phyloP scores from a whole-genome alignment of 441 rosid species.

The Biscutella auriculata region DNA sequence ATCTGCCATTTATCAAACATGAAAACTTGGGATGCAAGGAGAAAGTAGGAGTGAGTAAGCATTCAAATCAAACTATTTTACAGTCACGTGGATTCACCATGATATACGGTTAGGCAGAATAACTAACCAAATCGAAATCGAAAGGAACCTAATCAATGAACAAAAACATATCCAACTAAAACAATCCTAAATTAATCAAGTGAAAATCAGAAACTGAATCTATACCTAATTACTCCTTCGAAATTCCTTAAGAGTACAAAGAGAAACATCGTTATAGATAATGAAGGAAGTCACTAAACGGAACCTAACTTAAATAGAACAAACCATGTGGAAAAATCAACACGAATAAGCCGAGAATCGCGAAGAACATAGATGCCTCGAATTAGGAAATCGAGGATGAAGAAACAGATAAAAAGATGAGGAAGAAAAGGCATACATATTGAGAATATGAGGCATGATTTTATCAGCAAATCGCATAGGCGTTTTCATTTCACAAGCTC shows the following conservation, averaged over 20 bases:
- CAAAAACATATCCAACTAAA: too few species aligned
- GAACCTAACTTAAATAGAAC: too few species aligned
- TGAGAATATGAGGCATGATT: slow-evolving; percentile 68
- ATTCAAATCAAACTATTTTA: not conserved
- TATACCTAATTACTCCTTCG: not conserved
- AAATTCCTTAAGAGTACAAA: not conserved
- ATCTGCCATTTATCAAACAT: not conserved
- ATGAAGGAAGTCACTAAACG: too few species aligned
- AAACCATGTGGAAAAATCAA: too few species aligned
- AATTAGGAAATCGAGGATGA: not conserved
- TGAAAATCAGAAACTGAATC: not conserved
- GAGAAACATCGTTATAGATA: too few species aligned
- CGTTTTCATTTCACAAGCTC: slow-evolving; percentile 27
- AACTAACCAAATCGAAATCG: not conserved
- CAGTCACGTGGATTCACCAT: not conserved
- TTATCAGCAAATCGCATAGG: slow-evolving; percentile 26
- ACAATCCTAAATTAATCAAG: not conserved
- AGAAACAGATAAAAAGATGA: not conserved
- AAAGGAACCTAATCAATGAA: not conserved
- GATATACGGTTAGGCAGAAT: too few species aligned
- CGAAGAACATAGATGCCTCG: not conserved
- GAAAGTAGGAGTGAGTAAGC: not conserved
- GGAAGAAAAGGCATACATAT: slow-evolving; percentile 33
- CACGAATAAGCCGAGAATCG: too few species aligned
- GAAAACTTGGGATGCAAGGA: not conserved